Base-by-base conservation (phyloP, 352 stramenopile genomes). In the Phytophthora europaea region DNA sequence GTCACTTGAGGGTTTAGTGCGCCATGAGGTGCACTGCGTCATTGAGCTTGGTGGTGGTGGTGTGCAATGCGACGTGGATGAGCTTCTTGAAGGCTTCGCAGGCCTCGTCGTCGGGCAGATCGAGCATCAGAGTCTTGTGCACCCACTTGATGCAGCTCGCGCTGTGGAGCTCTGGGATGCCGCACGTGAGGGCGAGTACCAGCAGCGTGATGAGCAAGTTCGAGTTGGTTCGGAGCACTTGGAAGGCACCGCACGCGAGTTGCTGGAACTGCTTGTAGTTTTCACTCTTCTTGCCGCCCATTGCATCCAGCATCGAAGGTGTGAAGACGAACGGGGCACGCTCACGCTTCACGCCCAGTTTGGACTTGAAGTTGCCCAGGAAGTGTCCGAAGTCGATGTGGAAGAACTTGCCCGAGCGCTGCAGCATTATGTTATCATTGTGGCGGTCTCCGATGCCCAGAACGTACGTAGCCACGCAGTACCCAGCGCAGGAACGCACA, bases 381-480 rank as follows among this genome's bases (percentile, higher is more conserved):
- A 99, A 98, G 70, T 99, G 95, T 1, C 97, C 96, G 71, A 99
- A 99, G 61, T 99, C 97, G 58, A 99, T 99, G 87, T 99, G 97
- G 78, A 99, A 99, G 23, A 99, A 88, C 66, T 97, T 97, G 0
- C 96, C 96, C 6, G 94, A 91, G 18, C 85, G 83, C 70, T 97
- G 97, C 52, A 99, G 77, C 97, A 99, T 99, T 58, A 99, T 89
- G 72, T 99, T 99, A 75, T 98, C 95, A 68, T 97, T 98, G 79
- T 99, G 95, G 7, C 95, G 90, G 61, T 99, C 95, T 8, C 95
- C 95, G 38, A 99, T 95, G 33, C 96, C 95, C 15, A 99, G 70
- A 4, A 99, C 92, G 68, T 97, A 99, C 16, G 94, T 98, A 10
- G 94, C 93, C 2, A 98, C 95, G 61, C 93, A 98, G 77, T 98